These are phyloP conservation scores for Saitozyma podzolica DNA, from an alignment of 768 basidiomycete genomes.

Conservation along the genomic window DNA sequence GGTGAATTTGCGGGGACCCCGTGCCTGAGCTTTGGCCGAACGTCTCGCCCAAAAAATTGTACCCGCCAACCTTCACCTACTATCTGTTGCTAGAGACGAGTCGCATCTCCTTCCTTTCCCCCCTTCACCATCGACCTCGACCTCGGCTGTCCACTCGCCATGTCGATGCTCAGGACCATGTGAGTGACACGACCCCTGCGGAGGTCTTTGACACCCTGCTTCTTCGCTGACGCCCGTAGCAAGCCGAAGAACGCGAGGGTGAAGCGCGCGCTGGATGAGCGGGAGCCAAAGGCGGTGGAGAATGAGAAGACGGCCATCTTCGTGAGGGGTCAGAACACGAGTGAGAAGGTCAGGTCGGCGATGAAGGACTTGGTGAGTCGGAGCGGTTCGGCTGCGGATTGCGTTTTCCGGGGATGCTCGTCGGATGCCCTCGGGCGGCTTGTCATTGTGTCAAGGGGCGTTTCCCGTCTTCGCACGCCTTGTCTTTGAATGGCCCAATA, in stretches of 20 bases:
- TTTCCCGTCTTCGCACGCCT: too few species aligned
- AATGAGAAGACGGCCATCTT: constrained; percentile 81
- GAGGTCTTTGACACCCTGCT: not conserved
- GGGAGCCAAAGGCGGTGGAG: constrained; percentile 82
- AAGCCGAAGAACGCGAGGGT: constrained; percentile 96
- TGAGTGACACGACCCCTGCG: constrained; percentile 23
- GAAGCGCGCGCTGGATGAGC: constrained; percentile 81
- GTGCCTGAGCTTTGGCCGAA: too few species aligned
- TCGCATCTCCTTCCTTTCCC: too few species aligned
- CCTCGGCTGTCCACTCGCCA: constrained; percentile 16
- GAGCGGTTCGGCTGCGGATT: not conserved
- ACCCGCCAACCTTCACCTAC: too few species aligned
- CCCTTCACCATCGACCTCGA: constrained; percentile 1
- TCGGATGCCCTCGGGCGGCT: not conserved
- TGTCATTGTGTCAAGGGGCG: not conserved
- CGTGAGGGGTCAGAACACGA: constrained; percentile 81
- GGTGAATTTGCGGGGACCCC: too few species aligned
- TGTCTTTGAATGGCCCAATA: too few species aligned
- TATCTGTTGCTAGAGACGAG: too few species aligned
- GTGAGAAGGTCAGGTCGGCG: constrained; percentile 72
- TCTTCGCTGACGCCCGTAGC: constrained; percentile 51
- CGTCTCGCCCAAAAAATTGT: too few species aligned
- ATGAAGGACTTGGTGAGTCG: constrained; percentile 83
- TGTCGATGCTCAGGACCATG: constrained; percentile 54
- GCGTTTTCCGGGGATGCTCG: not conserved